Conservation (phyloP, 257 asterid genomes). For the Lithospermum erythrorhizon region DNA sequence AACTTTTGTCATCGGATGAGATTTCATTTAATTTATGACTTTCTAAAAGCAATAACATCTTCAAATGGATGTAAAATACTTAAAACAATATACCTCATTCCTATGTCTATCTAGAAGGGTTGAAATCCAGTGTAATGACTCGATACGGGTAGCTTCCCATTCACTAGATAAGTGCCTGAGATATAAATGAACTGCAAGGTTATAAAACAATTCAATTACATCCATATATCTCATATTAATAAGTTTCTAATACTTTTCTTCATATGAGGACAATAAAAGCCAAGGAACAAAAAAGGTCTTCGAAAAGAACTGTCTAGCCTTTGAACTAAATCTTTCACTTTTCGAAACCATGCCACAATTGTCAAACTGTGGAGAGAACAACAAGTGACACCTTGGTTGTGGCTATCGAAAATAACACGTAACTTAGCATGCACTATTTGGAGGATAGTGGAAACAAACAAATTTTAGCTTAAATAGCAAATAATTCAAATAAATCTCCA, state of each 20-base stretch:
- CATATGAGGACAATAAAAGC: background rate
- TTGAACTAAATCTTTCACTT: too few relatives aligned
- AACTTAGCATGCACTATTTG: background rate
- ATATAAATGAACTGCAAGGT: conserved; percentile 9
- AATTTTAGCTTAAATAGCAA: background rate
- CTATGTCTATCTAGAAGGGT: conserved; percentile 63
- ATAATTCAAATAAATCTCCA: background rate
- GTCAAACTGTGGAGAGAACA: background rate
- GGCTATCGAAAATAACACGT: background rate
- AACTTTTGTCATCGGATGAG: background rate
- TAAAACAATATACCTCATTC: conserved; percentile 39
- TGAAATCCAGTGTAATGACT: conserved; percentile 91
- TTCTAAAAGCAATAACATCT: background rate
- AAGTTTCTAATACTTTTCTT: background rate
- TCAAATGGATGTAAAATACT: background rate
- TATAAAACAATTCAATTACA: conserved; percentile 4
- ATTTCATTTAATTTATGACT: background rate
- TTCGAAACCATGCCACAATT: background rate
- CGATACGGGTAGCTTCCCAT: conserved; percentile 97
- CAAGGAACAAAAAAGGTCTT: conserved; percentile 4
- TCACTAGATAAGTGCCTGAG: conserved; percentile 83
- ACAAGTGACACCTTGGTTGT: background rate
- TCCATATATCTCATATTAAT: background rate
- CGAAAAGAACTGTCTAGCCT: background rate
- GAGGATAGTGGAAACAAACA: background rate